Evolutionary conservation across 495 filamentous ascomycete genomes (phyloP), one percentile per base, ranked within the genome.

Genomic region (Podospora pseudocomata): DNA sequence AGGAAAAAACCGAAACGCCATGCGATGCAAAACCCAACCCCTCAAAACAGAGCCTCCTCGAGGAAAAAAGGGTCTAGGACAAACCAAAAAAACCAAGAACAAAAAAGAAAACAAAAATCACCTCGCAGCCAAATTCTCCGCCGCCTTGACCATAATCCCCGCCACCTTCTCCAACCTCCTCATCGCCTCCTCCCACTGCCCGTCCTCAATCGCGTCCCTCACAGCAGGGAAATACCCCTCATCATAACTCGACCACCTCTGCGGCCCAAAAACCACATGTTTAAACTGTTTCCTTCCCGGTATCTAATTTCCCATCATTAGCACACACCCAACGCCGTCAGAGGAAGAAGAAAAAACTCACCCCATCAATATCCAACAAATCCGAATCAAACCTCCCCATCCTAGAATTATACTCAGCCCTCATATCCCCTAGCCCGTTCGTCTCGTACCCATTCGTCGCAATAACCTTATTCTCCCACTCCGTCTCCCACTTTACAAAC

Each of bases 251-350:
- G 88, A 88, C 91, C 92, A 94, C 5, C 86, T 79, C 74, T 92
- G 86, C 16, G 95, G 95, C 0, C 89, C 93, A 72, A 92, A 95
- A 63, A 99, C 71, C 72, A 97, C 86, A 80, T 99, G 96, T 76
- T 95, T 97, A 83, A 92, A 99, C 80, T 97, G 96, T 27, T 91
- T 91, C 68, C 95, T 88, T 74, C 92, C 91, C 34, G 92, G 93
- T 30, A 97, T 83, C 91, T 95, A 68, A 44, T 60, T 20, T 6
- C 15, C 15, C 23, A 23, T 49, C 2, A 2, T 49, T 16, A 49
- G 39, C 39, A 49, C 39, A 49, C 15, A 23, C 23, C 23, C 23
- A 23, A 23, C 23, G 23, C 23, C 15, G 39, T 0, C 2, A 49
- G 15, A 54, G 39, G 34, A 27, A 15, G 30, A 32, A 53, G 30